A percentile compares a stretch with the other conserved stretches of the same genome.
phyloP scores from a whole-genome alignment of 108 stramenopile genomes.

The Cylindrotheca fusiformis region DNA sequence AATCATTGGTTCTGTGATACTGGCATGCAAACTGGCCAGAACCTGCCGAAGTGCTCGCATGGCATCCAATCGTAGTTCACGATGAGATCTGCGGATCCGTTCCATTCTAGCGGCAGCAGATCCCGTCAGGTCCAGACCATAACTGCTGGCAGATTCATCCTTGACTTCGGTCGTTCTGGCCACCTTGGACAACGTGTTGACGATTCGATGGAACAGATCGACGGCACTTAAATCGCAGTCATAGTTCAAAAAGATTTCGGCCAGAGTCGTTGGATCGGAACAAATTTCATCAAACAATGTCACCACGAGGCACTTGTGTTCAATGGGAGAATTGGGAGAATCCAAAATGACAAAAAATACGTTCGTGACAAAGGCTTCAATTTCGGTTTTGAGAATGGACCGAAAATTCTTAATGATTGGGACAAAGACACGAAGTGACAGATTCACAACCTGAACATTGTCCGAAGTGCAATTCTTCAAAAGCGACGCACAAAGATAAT shows the following conservation, averaged over 20 bases:
- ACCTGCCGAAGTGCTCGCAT: constrained; percentile 83
- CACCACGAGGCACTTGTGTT: constrained; percentile 93
- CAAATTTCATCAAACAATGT: constrained; percentile 91
- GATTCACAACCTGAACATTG: constrained; percentile 82
- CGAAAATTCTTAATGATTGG: constrained; percentile 89
- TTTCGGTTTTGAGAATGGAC: constrained; percentile 85
- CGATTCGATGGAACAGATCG: constrained; percentile 93
- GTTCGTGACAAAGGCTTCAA: constrained; percentile 98
- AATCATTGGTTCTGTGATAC: constrained; percentile 66
- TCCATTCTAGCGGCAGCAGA: constrained; percentile 66
- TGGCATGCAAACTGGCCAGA: constrained; percentile 79
- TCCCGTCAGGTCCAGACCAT: constrained; percentile 25
- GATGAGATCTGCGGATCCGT: constrained; percentile 57
- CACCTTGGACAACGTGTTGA: constrained; percentile 86
- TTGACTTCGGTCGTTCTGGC: constrained; percentile 65
- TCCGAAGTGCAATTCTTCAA: constrained; percentile 93
- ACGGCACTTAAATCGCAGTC: constrained; percentile 96
- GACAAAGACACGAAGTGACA: constrained; percentile 93
- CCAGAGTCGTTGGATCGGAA: constrained; percentile 79
- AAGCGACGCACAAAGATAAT: constrained; percentile 90
- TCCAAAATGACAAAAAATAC: constrained; percentile 98
- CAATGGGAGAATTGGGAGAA: constrained; percentile 86
- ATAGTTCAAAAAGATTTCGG: constrained; percentile 98
- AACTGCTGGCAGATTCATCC: constrained; percentile 18
- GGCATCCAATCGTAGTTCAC: constrained; percentile 72